These are phyloP conservation scores for Penicillium tannophilum DNA, from an alignment of 495 filamentous ascomycete species.

Conservation along the genomic window DNA sequence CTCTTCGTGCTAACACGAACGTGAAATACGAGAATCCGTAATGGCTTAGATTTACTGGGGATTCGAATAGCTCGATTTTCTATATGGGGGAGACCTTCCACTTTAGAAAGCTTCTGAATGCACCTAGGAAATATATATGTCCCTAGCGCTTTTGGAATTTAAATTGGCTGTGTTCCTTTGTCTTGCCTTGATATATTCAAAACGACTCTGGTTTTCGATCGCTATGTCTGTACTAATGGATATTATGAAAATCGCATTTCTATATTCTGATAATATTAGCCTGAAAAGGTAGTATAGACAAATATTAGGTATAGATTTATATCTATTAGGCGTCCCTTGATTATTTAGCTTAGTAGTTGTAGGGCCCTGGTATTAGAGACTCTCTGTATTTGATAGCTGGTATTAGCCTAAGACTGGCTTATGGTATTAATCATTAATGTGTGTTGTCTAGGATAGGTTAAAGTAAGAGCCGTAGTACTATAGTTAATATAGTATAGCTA, in stretches of 20 bases:
- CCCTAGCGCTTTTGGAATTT: too few relatives aligned
- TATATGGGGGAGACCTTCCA: not conserved
- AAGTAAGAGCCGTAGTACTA: slow-evolving; percentile 6
- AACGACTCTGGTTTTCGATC: not conserved
- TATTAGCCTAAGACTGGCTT: not conserved
- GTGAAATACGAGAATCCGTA: not conserved
- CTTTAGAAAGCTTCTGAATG: too few relatives aligned
- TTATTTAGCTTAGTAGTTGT: not conserved
- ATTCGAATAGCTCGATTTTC: not conserved
- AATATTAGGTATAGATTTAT: not conserved
- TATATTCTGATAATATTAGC: slow-evolving; percentile 4
- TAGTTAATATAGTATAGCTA: not conserved
- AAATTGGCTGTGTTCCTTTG: too few relatives aligned
- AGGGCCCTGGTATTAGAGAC: not conserved
- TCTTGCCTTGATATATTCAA: too few relatives aligned
- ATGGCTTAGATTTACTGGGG: not conserved
- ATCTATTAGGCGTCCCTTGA: not conserved
- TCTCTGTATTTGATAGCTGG: not conserved
- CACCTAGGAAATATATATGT: too few relatives aligned
- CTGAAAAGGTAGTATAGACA: not conserved
- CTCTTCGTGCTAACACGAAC: slow-evolving; percentile 1
- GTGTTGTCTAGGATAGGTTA: not conserved
- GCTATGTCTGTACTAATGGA: not conserved
- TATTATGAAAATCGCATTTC: not conserved
- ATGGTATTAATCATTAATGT: not conserved